Conservation (phyloP, 2,329 filamentous ascomycete species). For the Trichocomaceae sp. region DNA sequence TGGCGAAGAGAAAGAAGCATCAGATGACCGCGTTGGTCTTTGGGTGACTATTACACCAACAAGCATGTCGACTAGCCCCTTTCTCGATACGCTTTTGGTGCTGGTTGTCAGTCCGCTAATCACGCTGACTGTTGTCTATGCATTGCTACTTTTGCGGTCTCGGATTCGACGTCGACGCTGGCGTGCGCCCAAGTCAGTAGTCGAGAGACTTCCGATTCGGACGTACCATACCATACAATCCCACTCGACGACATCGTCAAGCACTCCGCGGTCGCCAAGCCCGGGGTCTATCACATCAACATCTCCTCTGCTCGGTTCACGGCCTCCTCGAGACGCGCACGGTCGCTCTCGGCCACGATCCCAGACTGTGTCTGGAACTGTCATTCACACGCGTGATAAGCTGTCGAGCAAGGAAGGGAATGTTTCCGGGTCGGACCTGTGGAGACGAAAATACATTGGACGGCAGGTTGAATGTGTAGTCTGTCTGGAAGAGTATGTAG, state of each 20-base stretch:
- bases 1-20: slow-evolving; percentile 14
- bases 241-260: slow-evolving; percentile 51
- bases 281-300: slow-evolving; percentile 58
- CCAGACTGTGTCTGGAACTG: slow-evolving; percentile 30
- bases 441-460: slow-evolving; percentile 55
- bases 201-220: slow-evolving; percentile 87
- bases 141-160: slow-evolving; percentile 76
- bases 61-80: slow-evolving; percentile 77
- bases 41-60: slow-evolving; percentile 97
- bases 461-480: slow-evolving; percentile 85
- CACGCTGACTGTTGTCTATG: slow-evolving; percentile 87
- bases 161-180: slow-evolving; percentile 83
- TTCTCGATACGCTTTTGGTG: slow-evolving; percentile 94
- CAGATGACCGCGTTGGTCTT: slow-evolving; percentile 59
- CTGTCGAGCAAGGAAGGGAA: slow-evolving; percentile 42
- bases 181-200: slow-evolving; percentile 95
- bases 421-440: slow-evolving; percentile 28
- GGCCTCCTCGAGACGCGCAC: slow-evolving; percentile 21
- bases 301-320: slow-evolving; percentile 62
- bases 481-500: slow-evolving; percentile 91
- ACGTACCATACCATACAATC: slow-evolving; percentile 82
- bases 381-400: slow-evolving; percentile 21
- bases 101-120: slow-evolving; percentile 91
- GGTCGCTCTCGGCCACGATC: slow-evolving; percentile 32
- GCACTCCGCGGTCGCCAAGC: slow-evolving; percentile 53